These are phyloP conservation scores for Magnaporthiopsis poae DNA, from an alignment of 2,329 filamentous ascomycete genomes.

Conservation along the genomic window DNA sequence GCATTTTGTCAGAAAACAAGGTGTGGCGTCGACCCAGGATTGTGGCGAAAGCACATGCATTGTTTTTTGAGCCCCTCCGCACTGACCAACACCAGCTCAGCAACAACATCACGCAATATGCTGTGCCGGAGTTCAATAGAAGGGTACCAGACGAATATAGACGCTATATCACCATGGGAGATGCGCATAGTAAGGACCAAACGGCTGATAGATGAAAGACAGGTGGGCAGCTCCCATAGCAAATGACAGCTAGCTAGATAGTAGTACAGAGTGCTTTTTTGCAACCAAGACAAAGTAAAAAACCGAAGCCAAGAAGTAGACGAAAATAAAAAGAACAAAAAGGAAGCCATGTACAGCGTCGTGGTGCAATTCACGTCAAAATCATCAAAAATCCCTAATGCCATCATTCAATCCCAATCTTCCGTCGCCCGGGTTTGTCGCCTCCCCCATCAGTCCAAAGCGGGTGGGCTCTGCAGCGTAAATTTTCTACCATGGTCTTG, in stretches of 20 bases:
- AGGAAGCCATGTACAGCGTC: background rate
- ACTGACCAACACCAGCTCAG: background rate
- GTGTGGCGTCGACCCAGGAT: slow-evolving; percentile 1
- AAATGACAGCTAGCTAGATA: background rate
- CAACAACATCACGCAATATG: no score
- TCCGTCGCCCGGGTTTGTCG: background rate
- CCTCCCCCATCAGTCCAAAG: no score
- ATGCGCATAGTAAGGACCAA: no score
- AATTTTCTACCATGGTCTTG: background rate
- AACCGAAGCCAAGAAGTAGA: background rate
- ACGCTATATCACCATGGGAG: no score
- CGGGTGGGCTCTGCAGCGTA: background rate
- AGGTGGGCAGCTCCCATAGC: background rate
- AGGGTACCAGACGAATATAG: no score
- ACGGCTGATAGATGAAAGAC: background rate
- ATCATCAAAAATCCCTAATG: background rate
- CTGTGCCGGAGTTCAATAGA: no score
- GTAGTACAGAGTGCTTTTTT: background rate
- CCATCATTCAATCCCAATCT: background rate
- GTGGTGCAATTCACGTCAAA: background rate
- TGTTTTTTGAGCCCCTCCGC: background rate
- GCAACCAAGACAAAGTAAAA: background rate
- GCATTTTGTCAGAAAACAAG: slow-evolving; percentile 1
- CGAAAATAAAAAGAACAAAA: background rate
- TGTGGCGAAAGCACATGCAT: background rate